Evolutionary conservation across 768 basidiomycete species (phyloP).

Genomic region (Tylopilus balloui): DNA sequence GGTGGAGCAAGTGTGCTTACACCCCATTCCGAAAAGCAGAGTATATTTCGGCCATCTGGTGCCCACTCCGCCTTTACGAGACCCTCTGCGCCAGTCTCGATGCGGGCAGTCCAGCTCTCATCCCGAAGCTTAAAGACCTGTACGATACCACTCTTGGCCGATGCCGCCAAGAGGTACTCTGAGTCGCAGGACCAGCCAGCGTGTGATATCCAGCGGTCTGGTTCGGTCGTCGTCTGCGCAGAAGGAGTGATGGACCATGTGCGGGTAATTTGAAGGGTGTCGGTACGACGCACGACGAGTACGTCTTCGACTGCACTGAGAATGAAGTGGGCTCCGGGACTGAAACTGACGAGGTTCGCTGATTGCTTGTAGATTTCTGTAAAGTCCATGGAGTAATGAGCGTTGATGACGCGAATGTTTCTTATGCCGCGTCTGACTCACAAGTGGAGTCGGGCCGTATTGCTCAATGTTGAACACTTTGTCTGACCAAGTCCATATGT

Average conservation of each 20-base stretch:
- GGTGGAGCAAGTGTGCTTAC: slow-evolving; percentile 47
- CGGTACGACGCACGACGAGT: slow-evolving; percentile 77
- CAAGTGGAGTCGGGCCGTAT: neutral
- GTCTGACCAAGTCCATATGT: slow-evolving; percentile 3
- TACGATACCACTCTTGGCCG: slow-evolving; percentile 64
- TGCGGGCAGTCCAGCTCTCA: slow-evolving; percentile 71
- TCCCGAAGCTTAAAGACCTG: slow-evolving; percentile 77
- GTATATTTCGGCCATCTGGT: slow-evolving; percentile 72
- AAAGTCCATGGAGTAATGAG: slow-evolving; percentile 61
- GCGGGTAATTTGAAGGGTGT: slow-evolving; percentile 77
- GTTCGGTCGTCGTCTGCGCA: slow-evolving; percentile 38
- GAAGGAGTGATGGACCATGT: slow-evolving; percentile 68
- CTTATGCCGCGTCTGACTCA: neutral
- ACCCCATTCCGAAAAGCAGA: slow-evolving; percentile 93
- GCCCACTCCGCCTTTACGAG: slow-evolving; percentile 89
- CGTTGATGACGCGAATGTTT: slow-evolving; percentile 1
- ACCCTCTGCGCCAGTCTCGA: slow-evolving; percentile 80
- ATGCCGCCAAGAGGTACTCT: slow-evolving; percentile 79
- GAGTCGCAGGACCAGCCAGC: slow-evolving; percentile 87
- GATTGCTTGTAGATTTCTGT: slow-evolving; percentile 82
- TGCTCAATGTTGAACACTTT: no score
- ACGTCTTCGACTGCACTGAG: slow-evolving; percentile 75
- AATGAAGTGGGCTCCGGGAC: slow-evolving; percentile 83
- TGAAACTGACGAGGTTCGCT: slow-evolving; percentile 67
- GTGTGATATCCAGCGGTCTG: slow-evolving; percentile 57